phyloP scores from a whole-genome alignment of 2,329 filamentous ascomycete genomes.

The Fusarium sp. region DNA sequence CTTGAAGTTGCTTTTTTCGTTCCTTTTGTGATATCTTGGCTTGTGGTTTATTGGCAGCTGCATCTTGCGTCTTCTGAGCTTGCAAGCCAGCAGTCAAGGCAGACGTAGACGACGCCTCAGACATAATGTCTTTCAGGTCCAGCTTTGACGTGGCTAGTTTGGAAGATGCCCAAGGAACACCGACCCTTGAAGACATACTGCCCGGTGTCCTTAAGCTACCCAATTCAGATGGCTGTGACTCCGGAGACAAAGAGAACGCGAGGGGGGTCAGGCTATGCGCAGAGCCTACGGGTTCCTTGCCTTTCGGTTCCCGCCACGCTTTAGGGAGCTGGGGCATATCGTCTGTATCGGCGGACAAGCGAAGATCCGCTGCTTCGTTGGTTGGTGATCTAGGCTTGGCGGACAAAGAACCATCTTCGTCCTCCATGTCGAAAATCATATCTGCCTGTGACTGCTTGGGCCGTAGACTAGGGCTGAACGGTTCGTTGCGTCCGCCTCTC shows the following conservation, averaged over 20 bases:
- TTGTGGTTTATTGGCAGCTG: slow-evolving; percentile 56
- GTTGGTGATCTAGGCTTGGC: slow-evolving; percentile 51
- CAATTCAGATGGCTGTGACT: slow-evolving; percentile 23
- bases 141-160: slow-evolving; percentile 74
- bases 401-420: slow-evolving; percentile 67
- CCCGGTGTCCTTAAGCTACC: slow-evolving; percentile 13
- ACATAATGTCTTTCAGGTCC: slow-evolving; percentile 84
- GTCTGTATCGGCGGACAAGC: slow-evolving; percentile 48
- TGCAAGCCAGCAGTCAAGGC: slow-evolving; percentile 69
- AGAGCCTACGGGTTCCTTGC: slow-evolving; percentile 42
- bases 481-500: slow-evolving; percentile 66
- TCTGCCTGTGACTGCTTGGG: slow-evolving; percentile 79
- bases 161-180: slow-evolving; percentile 66
- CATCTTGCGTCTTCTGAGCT: slow-evolving; percentile 63
- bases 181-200: slow-evolving; percentile 33
- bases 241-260: slow-evolving; percentile 42
- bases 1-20: slow-evolving; percentile 85
- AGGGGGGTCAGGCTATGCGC: slow-evolving; percentile 30
- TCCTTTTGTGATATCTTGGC: slow-evolving; percentile 91
- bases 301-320: slow-evolving; percentile 52
- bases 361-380: slow-evolving; percentile 35
- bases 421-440: slow-evolving; percentile 95
- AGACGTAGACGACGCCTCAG: slow-evolving; percentile 67
- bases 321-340: slow-evolving; percentile 52
- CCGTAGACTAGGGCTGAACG: slow-evolving; percentile 76